Percentiles rank a stretch among this genome's conserved stretches.
These are phyloP conservation scores for Puccinia triticina DNA, from an alignment of 1,284 basidiomycete species.

Conservation along the genomic window DNA sequence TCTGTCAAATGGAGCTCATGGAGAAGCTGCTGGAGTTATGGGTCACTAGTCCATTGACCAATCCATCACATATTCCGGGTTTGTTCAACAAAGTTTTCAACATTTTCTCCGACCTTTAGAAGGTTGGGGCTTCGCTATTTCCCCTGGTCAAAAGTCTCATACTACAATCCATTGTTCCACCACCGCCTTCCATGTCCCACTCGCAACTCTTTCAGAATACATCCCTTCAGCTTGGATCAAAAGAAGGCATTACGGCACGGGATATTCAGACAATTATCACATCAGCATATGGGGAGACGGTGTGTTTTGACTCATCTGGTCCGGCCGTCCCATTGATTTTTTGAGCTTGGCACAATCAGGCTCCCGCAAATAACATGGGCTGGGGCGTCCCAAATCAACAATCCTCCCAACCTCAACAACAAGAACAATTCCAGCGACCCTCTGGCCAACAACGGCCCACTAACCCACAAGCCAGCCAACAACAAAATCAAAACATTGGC, in stretches of 20 bases:
- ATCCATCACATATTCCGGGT: background rate
- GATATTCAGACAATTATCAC: no score
- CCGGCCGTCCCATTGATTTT: background rate
- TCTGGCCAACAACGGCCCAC: background rate
- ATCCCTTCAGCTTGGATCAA: no score
- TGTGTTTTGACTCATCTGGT: background rate
- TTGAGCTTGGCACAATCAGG: no score
- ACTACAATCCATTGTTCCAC: background rate
- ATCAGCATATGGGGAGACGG: no score
- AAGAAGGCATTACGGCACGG: no score
- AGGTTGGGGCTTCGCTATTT: background rate
- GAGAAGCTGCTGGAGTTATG: background rate
- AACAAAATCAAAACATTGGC: background rate
- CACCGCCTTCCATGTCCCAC: background rate
- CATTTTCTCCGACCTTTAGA: no score
- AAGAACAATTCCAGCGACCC: background rate
- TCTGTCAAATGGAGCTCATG: no score
- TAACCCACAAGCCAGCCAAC: background rate
- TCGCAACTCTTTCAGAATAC: no score
- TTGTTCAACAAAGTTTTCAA: slow-evolving; percentile 9
- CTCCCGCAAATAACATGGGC: no score
- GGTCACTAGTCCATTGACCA: background rate
- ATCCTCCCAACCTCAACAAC: no score
- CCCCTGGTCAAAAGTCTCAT: background rate
- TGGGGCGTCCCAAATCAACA: no score